phyloP scores from a whole-genome alignment of 1,284 basidiomycete species.

The Ceraceosorus guamensis region DNA sequence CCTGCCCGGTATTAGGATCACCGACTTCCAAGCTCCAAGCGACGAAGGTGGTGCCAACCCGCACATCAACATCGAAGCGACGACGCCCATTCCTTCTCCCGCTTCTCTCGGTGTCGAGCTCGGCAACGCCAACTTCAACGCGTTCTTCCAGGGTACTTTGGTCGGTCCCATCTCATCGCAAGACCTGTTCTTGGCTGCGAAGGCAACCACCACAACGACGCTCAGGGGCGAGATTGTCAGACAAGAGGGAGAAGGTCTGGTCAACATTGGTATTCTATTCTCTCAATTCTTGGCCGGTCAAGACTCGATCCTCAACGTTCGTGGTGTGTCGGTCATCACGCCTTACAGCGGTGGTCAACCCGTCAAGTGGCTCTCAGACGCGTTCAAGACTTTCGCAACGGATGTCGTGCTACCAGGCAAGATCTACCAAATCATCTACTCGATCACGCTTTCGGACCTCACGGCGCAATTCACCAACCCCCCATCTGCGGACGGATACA shows the following conservation, averaged over 20 bases:
- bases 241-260: conserved; percentile 53
- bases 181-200: conserved; percentile 57
- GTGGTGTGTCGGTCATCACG: conserved; percentile 59
- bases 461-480: conserved; percentile 54
- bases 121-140: conserved; percentile 62
- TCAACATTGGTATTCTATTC: conserved; percentile 61
- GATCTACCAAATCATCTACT: conserved; percentile 63
- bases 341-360: conserved; percentile 50
- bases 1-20: conserved; percentile 58
- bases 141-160: conserved; percentile 49
- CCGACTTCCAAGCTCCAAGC: conserved; percentile 55
- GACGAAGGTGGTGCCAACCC: conserved; percentile 54
- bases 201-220: conserved; percentile 55
- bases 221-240: conserved; percentile 62
- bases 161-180: conserved; percentile 51
- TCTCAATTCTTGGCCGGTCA: conserved; percentile 63
- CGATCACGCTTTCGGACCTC: conserved; percentile 61
- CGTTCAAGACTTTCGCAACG: conserved; percentile 63
- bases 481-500: conserved; percentile 23
- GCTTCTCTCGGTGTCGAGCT: conserved; percentile 66
- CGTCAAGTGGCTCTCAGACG: conserved; percentile 63
- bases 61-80: conserved; percentile 63
- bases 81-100: conserved; percentile 62
- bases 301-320: conserved; percentile 60
- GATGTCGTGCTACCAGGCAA: conserved; percentile 62